Evolutionary conservation across 2,329 filamentous ascomycete species (phyloP), one percentile per base, ranked within the genome.

Genomic region (Pseudogymnoascus sp.): DNA sequence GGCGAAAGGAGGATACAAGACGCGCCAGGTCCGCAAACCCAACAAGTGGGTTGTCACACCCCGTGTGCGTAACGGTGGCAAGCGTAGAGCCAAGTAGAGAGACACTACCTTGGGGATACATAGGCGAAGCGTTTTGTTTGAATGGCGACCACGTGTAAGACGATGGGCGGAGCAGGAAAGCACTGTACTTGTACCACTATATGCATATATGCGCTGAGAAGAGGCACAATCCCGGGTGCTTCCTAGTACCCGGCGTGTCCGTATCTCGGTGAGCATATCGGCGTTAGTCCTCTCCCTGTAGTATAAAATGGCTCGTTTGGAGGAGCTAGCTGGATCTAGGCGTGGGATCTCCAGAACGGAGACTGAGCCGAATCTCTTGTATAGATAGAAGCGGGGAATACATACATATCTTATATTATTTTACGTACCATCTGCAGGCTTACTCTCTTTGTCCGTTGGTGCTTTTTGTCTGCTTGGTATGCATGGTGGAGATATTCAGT

Each of bases 1-100:
- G 82, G 84, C 90, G 76, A 93, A 93, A 82, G 86, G 87, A 75
- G 90, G 90, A 66, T 96, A 88, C 85, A 97, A 97, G 83, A 97
- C 93, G 55, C 85, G 93, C 68, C 85, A 86, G 70, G 95, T 89
- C 80, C 84, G 87, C 77, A 97, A 97, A 75, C 78, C 89, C 77
- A 97, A 97, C 81, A 94, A 89, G 74, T 92, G 89, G 79, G 89
- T 99, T 66, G 91, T 97, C 58, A 84, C 88, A 66, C 84, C 92
- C 64, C 85, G 92, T 70, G 83, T 84, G 62, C 87, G 94, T 71
- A 97, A 97, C 79, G 89, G 96, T 77, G 93, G 93, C 76, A 95
- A 93, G 81, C 85, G 92, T 72, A 86, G 87, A 76, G 78, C 82
- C 73, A 89, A 89, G 80, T 84, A 77, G 67, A 65, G 23, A 35